Evolutionary conservation across 495 filamentous ascomycete species (phyloP), one percentile per base, ranked within the genome.

Genomic region (Clavariopsis aquatica): DNA sequence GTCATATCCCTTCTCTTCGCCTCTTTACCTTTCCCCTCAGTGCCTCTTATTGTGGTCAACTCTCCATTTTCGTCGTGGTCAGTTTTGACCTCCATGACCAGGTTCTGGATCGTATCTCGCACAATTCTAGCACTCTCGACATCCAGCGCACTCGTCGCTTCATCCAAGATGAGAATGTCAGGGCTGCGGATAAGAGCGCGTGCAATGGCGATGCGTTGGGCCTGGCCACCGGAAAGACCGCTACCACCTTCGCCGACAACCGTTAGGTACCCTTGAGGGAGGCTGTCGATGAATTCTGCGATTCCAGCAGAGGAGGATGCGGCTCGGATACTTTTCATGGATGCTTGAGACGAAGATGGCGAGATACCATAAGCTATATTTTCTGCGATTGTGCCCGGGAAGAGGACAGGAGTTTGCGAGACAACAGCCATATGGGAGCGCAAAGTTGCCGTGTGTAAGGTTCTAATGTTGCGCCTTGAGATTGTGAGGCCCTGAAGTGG

Each of bases 81-180:
- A 20, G 58, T 52, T 52, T 36, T 52, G 1, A 38, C 20, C 38
- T 58, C 55, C 28, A 24, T 49, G 26, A 88, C 77, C 23, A 92
- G 69, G 9, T 71, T 66, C 27, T 73, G 65, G 22, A 98, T 80
- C 4, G 87, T 86, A 23, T 81, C 73, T n/a, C 87, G 78, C 15
- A 98, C 82, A 6, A 82, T 76, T 34, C 79, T 82, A 1, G 90
- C 88, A n/a, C 80, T 86, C 62, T 85, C 82, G 0, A 79, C 79
- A 71, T 98, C 94, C 13, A 98, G 75, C 31, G 85, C 86, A 27
- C 85, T 89, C 0, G 94, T 98, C 3, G 93, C 89, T 73, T 98
- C 94, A 63, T 98, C 94, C 13, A 98, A 74, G 0, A 98, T 82
- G 20, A 98, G 72, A 7, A 96, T 73, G 43, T 80, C 79, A 0